These are phyloP conservation scores for Asterophora lycoperdoides DNA, from an alignment of 768 basidiomycete genomes.

Conservation along the genomic window DNA sequence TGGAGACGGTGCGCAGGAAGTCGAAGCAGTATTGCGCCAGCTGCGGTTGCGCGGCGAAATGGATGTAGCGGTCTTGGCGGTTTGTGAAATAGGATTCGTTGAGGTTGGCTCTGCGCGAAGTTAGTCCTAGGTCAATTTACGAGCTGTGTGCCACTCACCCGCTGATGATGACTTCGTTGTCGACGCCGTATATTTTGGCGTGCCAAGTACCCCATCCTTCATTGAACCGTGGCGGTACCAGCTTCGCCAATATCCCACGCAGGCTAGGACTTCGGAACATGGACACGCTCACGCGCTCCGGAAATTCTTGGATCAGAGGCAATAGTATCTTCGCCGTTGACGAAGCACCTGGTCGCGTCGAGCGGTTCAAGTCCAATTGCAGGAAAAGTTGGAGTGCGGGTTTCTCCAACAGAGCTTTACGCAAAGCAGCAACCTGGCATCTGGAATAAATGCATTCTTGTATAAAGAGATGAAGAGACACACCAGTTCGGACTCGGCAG, in stretches of 20 bases:
- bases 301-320: slow-evolving; percentile 70
- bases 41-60: slow-evolving; percentile 53
- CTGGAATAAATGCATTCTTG: background rate
- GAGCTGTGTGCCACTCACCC: slow-evolving; percentile 53
- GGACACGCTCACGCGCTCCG: slow-evolving; percentile 66
- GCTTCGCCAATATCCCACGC: slow-evolving; percentile 61
- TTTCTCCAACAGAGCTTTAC: slow-evolving; percentile 52
- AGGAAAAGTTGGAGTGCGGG: slow-evolving; percentile 63
- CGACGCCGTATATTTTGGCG: slow-evolving; percentile 90
- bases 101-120: slow-evolving; percentile 73
- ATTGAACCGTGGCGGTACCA: slow-evolving; percentile 91
- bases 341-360: slow-evolving; percentile 67
- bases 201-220: slow-evolving; percentile 99
- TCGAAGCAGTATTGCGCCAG: slow-evolving; percentile 82
- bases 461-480: slow-evolving; percentile 24
- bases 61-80: slow-evolving; percentile 91
- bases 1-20: slow-evolving; percentile 63
- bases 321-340: slow-evolving; percentile 66
- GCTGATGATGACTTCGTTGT: slow-evolving; percentile 88
- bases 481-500: slow-evolving; percentile 75
- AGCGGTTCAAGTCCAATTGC: slow-evolving; percentile 77
- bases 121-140: background rate
- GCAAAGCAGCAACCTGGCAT: slow-evolving; percentile 66
- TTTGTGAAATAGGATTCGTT: slow-evolving; percentile 92
- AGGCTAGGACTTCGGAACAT: slow-evolving; percentile 89